phyloP scores from a whole-genome alignment of 257 asterid species.

The Solanum dulcamara region DNA sequence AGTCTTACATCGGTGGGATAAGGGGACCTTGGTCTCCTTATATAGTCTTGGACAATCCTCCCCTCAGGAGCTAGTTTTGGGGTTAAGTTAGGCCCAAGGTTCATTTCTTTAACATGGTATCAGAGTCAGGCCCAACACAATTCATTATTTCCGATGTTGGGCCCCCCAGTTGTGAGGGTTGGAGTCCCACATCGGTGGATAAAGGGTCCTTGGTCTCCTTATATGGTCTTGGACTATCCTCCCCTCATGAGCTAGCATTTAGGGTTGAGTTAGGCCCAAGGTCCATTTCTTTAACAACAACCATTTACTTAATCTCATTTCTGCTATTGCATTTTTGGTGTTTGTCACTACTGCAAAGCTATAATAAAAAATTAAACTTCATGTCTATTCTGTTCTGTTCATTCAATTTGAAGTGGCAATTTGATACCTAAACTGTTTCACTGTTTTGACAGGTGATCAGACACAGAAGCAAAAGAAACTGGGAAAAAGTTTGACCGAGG shows the following conservation, averaged over 20 bases:
- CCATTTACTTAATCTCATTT: neutral
- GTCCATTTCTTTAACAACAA: neutral
- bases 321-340: neutral
- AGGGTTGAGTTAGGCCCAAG: neutral
- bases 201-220: neutral
- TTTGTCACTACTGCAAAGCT: neutral
- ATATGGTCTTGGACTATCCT: neutral
- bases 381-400: neutral
- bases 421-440: neutral
- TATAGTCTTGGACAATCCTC: neutral
- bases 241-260: neutral
- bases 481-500: conserved; percentile 61
- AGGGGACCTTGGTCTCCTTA: neutral
- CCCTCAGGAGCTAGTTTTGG: neutral
- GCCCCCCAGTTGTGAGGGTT: neutral
- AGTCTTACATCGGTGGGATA: neutral
- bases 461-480: conserved; percentile 43
- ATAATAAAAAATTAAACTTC: neutral
- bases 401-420: neutral
- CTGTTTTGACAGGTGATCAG: conserved; percentile 38
- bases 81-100: neutral
- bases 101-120: neutral
- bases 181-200: neutral
- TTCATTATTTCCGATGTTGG: neutral
- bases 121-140: neutral